Percentiles rank a stretch among this genome's conserved stretches.
Evolutionary conservation across 2,329 filamentous ascomycete genomes (phyloP).

Genomic region (Colletotrichum acutatum): DNA sequence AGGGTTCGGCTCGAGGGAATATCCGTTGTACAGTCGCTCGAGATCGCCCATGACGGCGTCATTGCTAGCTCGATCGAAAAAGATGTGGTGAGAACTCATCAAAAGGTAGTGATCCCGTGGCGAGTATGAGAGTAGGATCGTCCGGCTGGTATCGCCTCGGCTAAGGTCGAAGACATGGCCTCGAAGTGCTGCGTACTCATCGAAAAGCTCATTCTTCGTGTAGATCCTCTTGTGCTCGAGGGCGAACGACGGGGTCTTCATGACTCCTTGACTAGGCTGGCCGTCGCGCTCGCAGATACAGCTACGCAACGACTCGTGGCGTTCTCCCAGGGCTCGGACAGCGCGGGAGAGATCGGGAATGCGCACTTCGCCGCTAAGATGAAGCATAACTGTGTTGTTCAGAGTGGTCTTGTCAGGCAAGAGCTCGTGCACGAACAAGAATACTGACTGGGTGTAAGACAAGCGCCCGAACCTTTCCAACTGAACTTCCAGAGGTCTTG

Average conservation of each 20-base stretch:
- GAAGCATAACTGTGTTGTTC: neutral
- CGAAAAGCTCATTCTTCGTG: neutral
- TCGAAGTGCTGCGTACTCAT: neutral
- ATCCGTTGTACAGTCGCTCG: slow-evolving; percentile 53
- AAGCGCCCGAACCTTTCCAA: neutral
- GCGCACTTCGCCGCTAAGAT: neutral
- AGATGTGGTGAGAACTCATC: slow-evolving; percentile 60
- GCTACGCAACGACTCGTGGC: neutral
- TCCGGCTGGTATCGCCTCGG: neutral
- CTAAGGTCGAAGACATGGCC: neutral
- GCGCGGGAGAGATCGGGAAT: neutral
- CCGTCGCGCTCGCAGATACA: neutral
- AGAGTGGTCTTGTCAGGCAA: neutral
- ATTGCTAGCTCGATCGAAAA: slow-evolving; percentile 60
- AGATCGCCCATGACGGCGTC: slow-evolving; percentile 57
- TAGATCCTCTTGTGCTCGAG: neutral
- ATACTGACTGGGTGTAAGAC: neutral
- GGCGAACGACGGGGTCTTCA: neutral
- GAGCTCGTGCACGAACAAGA: neutral
- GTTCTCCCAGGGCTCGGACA: neutral
- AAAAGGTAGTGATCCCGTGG: slow-evolving; percentile 52
- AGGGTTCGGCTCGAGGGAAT: slow-evolving; percentile 30
- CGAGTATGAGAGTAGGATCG: slow-evolving; percentile 46
- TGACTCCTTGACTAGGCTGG: neutral
- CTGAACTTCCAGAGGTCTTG: neutral